These are phyloP conservation scores for Bifiguratus adelaidae DNA, from an alignment of 192 early-diverging fungal species.

Conservation along the genomic window DNA sequence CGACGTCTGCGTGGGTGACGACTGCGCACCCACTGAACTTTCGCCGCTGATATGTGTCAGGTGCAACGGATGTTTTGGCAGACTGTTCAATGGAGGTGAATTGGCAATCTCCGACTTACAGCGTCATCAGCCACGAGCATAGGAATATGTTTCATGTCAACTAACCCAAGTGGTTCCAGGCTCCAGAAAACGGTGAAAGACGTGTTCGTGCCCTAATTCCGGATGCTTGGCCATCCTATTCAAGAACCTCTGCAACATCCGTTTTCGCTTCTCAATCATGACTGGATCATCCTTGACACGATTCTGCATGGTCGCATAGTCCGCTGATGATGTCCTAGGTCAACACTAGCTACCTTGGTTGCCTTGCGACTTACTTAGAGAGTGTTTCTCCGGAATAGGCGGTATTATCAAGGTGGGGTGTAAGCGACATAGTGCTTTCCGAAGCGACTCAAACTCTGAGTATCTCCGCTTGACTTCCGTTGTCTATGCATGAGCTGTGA, in stretches of 20 bases:
- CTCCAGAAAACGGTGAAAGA: slow-evolving; percentile 91
- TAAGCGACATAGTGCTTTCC: slow-evolving; percentile 61
- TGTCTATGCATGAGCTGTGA: neutral
- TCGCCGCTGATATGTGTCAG: slow-evolving; percentile 27
- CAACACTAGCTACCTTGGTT: neutral
- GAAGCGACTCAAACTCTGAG: slow-evolving; percentile 92
- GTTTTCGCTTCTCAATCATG: slow-evolving; percentile 84
- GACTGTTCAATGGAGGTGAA: slow-evolving; percentile 51
- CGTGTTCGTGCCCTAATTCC: slow-evolving; percentile 74
- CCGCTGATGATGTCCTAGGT: slow-evolving; percentile 19
- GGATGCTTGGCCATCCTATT: slow-evolving; percentile 87
- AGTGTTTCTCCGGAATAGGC: slow-evolving; percentile 97
- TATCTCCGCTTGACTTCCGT: slow-evolving; percentile 59
- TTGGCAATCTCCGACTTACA: slow-evolving; percentile 55
- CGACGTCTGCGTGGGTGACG: slow-evolving; percentile 12
- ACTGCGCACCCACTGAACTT: slow-evolving; percentile 1
- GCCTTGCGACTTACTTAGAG: slow-evolving; percentile 52
- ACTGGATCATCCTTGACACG: slow-evolving; percentile 87
- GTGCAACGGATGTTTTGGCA: slow-evolving; percentile 61
- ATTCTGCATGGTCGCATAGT: slow-evolving; percentile 66
- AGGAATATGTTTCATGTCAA: neutral
- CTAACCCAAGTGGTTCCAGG: slow-evolving; percentile 57
- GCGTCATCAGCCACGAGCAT: neutral
- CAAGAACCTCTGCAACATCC: slow-evolving; percentile 89
- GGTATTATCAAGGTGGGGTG: slow-evolving; percentile 87